These are phyloP conservation scores for Melampsora americana DNA, from an alignment of 1,284 basidiomycete genomes.

Conservation along the genomic window DNA sequence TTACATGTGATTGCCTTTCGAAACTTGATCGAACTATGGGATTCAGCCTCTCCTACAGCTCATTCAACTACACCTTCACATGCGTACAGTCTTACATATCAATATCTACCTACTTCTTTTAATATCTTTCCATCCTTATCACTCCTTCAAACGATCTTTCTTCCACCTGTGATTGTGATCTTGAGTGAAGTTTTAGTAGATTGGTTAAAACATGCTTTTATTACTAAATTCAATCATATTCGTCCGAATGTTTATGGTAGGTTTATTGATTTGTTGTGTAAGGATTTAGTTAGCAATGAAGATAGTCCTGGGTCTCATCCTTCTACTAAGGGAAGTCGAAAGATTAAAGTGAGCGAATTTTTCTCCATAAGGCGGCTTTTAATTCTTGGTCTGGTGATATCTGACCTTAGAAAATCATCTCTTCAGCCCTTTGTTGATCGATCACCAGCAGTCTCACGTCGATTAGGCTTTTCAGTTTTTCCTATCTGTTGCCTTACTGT, in stretches of 20 bases:
- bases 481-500: conserved; percentile 89
- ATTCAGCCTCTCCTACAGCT: conserved; percentile 62
- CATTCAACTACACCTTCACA: conserved; percentile 57
- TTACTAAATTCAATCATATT: conserved; percentile 93
- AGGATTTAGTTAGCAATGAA: conserved; percentile 80
- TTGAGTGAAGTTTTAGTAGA: conserved; percentile 91
- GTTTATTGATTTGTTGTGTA: conserved; percentile 92
- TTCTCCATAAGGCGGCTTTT: conserved; percentile 12
- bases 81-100: conserved; percentile 58
- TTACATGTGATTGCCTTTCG: conserved; percentile 84
- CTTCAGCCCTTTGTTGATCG: conserved; percentile 84
- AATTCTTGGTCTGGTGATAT: background rate
- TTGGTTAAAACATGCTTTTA: conserved; percentile 99
- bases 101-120: conserved; percentile 41
- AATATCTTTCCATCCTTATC: conserved; percentile 54
- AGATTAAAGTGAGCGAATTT: conserved; percentile 63
- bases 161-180: conserved; percentile 86
- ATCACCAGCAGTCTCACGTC: conserved; percentile 85
- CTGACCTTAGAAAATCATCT: conserved; percentile 18
- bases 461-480: conserved; percentile 87
- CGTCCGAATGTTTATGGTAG: conserved; percentile 91
- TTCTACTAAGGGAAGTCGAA: conserved; percentile 62
- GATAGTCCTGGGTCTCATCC: too few relatives aligned
- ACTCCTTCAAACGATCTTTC: conserved; percentile 80
- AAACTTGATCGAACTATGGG: conserved; percentile 90